These are phyloP conservation scores for Cucurbita pepo DNA, from an alignment of 306 rosid genomes.

Conservation along the genomic window DNA sequence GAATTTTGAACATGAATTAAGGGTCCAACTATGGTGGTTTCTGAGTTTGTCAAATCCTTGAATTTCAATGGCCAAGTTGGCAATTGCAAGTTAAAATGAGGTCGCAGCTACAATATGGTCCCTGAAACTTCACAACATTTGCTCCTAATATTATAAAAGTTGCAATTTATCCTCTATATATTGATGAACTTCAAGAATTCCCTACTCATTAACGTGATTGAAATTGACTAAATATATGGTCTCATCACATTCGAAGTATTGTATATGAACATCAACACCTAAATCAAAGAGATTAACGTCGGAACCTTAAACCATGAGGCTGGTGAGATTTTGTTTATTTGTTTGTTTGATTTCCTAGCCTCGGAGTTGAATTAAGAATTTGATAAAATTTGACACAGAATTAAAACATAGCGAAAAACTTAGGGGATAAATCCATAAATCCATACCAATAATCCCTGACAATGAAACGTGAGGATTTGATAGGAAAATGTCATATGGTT, in stretches of 20 bases:
- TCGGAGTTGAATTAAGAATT: too few relatives aligned
- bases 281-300: not conserved
- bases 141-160: not conserved
- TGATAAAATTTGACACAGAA: not conserved
- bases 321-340: not conserved
- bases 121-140: not conserved
- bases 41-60: not conserved
- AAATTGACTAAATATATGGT: not conserved
- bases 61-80: not conserved
- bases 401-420: not conserved
- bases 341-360: too few relatives aligned
- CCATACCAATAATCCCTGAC: slow-evolving; percentile 61
- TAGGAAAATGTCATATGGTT: slow-evolving; percentile 69
- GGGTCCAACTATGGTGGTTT: not conserved
- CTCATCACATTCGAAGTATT: not conserved
- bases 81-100: not conserved
- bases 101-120: not conserved
- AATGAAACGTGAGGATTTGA: slow-evolving; percentile 57
- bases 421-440: not conserved
- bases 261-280: not conserved
- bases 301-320: not conserved
- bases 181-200: not conserved
- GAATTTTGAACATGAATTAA: not conserved
- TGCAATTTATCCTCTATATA: not conserved
- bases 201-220: not conserved